Percentiles rank a stretch among this genome's conserved stretches.
Evolutionary conservation across 257 asterid genomes (phyloP).

Genomic region (Echium plantagineum): DNA sequence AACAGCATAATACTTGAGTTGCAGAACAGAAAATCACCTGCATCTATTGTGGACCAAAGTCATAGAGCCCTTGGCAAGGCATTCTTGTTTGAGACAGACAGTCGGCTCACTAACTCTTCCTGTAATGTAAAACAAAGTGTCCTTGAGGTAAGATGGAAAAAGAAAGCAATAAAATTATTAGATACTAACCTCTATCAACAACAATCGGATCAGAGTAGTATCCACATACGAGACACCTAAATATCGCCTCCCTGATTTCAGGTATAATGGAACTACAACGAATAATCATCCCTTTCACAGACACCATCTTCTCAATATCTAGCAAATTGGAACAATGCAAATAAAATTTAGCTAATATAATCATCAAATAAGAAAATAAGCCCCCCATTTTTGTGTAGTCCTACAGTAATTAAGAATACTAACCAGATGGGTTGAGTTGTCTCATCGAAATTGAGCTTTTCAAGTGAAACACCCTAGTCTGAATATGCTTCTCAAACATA

Average conservation of each 20-base stretch:
- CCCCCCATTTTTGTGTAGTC: background rate
- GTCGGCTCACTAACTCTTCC: slow-evolving; percentile 84
- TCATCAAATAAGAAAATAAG: background rate
- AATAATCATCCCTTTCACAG: slow-evolving; percentile 91
- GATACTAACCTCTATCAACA: slow-evolving; percentile 68
- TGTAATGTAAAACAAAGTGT: slow-evolving; percentile 17
- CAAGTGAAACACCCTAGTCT: slow-evolving; percentile 82
- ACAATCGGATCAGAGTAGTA: slow-evolving; percentile 79
- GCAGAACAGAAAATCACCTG: slow-evolving; percentile 40
- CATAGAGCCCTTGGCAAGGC: slow-evolving; percentile 82
- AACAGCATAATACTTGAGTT: background rate
- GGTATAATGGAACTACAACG: slow-evolving; percentile 95
- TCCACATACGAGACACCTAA: slow-evolving; percentile 95
- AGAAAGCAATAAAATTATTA: slow-evolving; percentile 4
- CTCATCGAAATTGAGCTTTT: slow-evolving; percentile 73
- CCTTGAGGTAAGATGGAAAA: background rate
- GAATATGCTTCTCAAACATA: slow-evolving; percentile 82
- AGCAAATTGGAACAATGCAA: slow-evolving; percentile 10
- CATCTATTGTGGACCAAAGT: slow-evolving; percentile 90
- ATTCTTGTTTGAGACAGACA: slow-evolving; percentile 71
- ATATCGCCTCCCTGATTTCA: slow-evolving; percentile 89
- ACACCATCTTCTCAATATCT: slow-evolving; percentile 98
- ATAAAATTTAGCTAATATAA: background rate
- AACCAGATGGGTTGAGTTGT: slow-evolving; percentile 92
- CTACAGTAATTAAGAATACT: slow-evolving; percentile 12